phyloP scores from a whole-genome alignment of 1,284 basidiomycete genomes.

The Takashimella tepidaria region DNA sequence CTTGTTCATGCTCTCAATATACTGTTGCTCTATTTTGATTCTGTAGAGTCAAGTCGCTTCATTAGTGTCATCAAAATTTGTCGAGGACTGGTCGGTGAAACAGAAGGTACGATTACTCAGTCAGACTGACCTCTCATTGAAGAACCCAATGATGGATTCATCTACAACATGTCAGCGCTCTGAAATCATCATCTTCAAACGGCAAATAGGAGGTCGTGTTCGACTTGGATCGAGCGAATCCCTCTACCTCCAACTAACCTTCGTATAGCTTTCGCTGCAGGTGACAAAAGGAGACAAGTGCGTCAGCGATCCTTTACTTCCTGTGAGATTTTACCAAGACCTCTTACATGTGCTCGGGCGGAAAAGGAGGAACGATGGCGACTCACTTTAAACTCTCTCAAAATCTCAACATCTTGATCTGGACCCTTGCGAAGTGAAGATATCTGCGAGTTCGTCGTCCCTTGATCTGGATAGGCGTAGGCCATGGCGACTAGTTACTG shows the following conservation, averaged over 20 bases:
- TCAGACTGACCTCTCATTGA: slow-evolving; percentile 67
- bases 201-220: background rate
- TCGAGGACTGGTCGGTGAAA: slow-evolving; percentile 1
- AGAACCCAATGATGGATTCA: slow-evolving; percentile 74
- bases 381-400: slow-evolving; percentile 29
- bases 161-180: slow-evolving; percentile 20
- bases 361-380: too few species aligned
- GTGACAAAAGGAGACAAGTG: background rate
- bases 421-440: slow-evolving; percentile 16
- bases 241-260: slow-evolving; percentile 5
- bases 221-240: background rate
- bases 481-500: slow-evolving; percentile 19
- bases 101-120: too few species aligned
- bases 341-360: background rate
- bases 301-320: slow-evolving; percentile 1
- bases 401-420: slow-evolving; percentile 22
- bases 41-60: too few species aligned
- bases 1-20: slow-evolving; percentile 65
- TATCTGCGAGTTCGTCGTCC: background rate
- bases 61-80: slow-evolving; percentile 12
- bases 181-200: slow-evolving; percentile 4
- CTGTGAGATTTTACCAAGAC: background rate
- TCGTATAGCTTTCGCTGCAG: slow-evolving; percentile 46
- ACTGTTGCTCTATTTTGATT: slow-evolving; percentile 72
- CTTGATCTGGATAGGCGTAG: slow-evolving; percentile 24